Evolutionary conservation across 176 grass and related monocot species (phyloP).

Genomic region (Tuctoria greenei): DNA sequence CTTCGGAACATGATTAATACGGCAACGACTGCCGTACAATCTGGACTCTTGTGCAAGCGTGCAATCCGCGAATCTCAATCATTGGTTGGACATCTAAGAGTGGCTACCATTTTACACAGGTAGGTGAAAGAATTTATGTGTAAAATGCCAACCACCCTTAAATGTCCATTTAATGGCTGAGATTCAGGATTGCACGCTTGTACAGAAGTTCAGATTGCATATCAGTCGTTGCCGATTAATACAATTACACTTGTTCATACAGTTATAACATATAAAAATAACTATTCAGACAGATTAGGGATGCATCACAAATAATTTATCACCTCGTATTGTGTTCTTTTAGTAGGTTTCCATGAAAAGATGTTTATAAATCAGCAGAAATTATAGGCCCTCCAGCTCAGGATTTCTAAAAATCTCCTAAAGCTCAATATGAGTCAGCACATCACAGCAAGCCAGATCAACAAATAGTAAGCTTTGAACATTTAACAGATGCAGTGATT

Average conservation of each 20-base stretch:
- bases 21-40: no score
- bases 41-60: no score
- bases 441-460: not conserved
- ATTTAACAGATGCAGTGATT: conserved; percentile 4
- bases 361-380: not conserved
- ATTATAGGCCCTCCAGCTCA: not conserved
- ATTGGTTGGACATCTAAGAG: no score
- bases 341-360: not conserved
- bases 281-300: not conserved
- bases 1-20: not conserved
- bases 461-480: not conserved
- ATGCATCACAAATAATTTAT: conserved; percentile 33
- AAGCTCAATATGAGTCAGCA: conserved; percentile 10
- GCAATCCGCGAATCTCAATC: no score
- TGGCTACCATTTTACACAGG: no score
- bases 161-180: no score
- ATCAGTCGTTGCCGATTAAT: no score
- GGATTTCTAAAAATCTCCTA: conserved; percentile 6
- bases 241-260: not conserved
- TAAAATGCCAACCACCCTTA: no score
- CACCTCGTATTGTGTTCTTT: conserved; percentile 3
- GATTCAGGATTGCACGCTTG: no score
- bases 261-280: conserved; percentile 7
- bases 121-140: no score
- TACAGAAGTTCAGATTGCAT: no score